Percentiles rank a stretch among this genome's conserved stretches.
Conservation (phyloP, 192 early-diverging fungal species). For the Entomortierella chlamydospora region DNA sequence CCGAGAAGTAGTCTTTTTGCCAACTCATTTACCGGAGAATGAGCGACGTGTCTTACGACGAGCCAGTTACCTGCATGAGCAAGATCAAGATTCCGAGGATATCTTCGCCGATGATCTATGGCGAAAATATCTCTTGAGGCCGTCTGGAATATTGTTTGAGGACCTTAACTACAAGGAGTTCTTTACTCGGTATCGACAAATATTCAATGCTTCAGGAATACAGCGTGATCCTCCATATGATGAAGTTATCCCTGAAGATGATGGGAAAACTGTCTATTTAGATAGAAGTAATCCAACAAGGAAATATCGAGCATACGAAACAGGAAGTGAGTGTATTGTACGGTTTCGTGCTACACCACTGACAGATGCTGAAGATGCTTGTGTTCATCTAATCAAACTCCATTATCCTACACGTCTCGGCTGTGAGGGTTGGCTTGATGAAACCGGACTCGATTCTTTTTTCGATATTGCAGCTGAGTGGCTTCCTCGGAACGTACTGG, state of each 20-base stretch:
- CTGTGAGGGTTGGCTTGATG: neutral
- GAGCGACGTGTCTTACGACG: neutral
- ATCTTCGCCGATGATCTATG: neutral
- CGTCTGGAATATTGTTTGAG: neutral
- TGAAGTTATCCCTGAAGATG: too few species aligned
- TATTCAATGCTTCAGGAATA: too few species aligned
- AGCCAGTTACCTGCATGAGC: neutral
- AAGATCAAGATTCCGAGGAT: neutral
- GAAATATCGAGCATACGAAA: neutral
- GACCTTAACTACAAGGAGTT: neutral
- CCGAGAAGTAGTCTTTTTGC: neutral
- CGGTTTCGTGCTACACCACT: neutral
- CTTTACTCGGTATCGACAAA: neutral
- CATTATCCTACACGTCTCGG: neutral
- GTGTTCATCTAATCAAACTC: neutral
- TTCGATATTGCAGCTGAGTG: neutral
- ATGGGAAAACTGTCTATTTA: neutral
- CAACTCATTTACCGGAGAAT: neutral
- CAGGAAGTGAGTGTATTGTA: neutral
- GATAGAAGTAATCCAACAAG: conserved; percentile 2
- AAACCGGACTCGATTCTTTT: neutral
- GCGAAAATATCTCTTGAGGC: conserved; percentile 1
- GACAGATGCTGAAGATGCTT: neutral
- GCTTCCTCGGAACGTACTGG: neutral
- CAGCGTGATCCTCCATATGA: neutral